A percentile compares a stretch with the other conserved stretches of the same genome.
phyloP scores from a whole-genome alignment of 805 yeast genomes.

The Kazachstania taianensis region DNA sequence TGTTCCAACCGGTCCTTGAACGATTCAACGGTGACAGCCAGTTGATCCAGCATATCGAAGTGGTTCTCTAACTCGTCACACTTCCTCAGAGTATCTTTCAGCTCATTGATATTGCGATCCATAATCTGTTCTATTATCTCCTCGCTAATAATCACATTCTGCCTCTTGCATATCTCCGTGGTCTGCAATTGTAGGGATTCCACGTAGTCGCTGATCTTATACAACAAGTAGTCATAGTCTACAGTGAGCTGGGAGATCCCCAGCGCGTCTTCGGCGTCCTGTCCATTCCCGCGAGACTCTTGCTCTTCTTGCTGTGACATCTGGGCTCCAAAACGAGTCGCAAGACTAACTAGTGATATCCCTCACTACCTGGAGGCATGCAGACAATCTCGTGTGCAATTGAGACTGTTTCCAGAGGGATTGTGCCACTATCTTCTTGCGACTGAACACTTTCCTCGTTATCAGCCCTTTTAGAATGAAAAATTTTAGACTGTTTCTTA shows the following conservation, averaged over 20 bases:
- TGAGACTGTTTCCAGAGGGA: too few relatives aligned
- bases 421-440: too few relatives aligned
- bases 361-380: too few relatives aligned
- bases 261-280: conserved; percentile 18
- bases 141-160: conserved; percentile 18
- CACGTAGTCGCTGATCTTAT: conserved; percentile 49
- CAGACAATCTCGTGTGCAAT: too few relatives aligned
- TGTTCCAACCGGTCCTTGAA: conserved; percentile 30
- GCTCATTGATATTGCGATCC: conserved; percentile 32
- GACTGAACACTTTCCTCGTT: too few relatives aligned
- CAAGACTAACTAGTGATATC: too few relatives aligned
- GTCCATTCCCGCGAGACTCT: neutral
- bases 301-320: neutral
- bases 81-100: conserved; percentile 32
- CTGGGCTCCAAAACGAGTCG: too few relatives aligned
- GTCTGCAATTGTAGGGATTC: conserved; percentile 38
- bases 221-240: conserved; percentile 55
- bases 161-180: conserved; percentile 17
- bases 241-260: conserved; percentile 50
- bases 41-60: conserved; percentile 43
- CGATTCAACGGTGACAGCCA: conserved; percentile 33
- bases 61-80: conserved; percentile 45
- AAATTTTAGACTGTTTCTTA: too few relatives aligned
- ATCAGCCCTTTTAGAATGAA: too few relatives aligned
- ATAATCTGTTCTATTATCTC: conserved; percentile 25